Conservation (phyloP, 2,329 filamentous ascomycete genomes). For the Colletotrichum sublineola region DNA sequence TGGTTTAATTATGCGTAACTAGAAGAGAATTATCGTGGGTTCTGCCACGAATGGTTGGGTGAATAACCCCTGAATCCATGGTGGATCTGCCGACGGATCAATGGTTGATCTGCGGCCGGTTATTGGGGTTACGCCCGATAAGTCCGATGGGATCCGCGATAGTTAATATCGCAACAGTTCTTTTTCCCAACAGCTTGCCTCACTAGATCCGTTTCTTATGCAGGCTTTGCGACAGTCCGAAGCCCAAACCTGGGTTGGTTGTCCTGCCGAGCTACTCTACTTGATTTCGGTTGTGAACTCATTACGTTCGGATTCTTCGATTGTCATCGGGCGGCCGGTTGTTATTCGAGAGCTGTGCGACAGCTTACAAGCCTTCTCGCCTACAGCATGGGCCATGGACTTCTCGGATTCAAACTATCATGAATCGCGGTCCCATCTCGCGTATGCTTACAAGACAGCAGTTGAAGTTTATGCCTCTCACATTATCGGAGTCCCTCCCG, state of each 20-base stretch:
- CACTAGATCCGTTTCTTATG: constrained; percentile 7
- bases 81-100: no score
- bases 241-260: constrained; percentile 35
- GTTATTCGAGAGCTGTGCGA: background rate
- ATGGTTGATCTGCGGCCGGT: no score
- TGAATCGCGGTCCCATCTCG: constrained; percentile 25
- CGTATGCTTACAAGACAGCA: constrained; percentile 30
- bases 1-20: no score
- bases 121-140: no score
- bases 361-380: constrained; percentile 15
- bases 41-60: no score
- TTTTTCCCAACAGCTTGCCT: background rate
- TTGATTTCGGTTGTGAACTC: constrained; percentile 27
- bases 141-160: no score
- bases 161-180: no score
- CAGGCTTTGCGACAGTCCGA: constrained; percentile 27
- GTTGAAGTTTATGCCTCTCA: constrained; percentile 32
- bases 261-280: constrained; percentile 33
- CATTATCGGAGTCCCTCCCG: background rate
- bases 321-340: background rate
- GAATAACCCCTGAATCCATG: no score
- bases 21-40: no score
- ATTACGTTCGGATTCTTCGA: background rate
- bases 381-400: constrained; percentile 16
- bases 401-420: constrained; percentile 17